A percentile compares a stretch with the other conserved stretches of the same genome.
These are phyloP conservation scores for Isoetes taiwanensis DNA, from an alignment of 75 land plant species.

Conservation along the genomic window DNA sequence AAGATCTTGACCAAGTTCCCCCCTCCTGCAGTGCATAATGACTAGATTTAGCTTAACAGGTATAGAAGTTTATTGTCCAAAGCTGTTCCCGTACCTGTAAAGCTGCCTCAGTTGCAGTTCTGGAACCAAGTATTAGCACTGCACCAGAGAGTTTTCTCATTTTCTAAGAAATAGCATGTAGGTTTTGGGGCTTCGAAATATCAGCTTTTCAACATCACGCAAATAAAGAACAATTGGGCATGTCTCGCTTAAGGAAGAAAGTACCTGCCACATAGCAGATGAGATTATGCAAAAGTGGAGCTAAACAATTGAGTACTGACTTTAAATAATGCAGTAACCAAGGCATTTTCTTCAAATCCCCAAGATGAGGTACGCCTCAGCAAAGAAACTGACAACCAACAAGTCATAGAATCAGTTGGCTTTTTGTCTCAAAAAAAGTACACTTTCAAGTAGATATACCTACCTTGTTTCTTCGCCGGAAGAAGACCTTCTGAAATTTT, in stretches of 20 bases:
- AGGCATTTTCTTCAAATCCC: constrained; percentile 65
- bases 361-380: constrained; percentile 39
- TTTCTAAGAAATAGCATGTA: constrained; percentile 45
- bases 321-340: constrained; percentile 64
- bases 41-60: background rate
- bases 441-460: too few species aligned
- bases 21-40: background rate
- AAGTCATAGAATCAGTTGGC: too few species aligned
- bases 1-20: constrained; percentile 32
- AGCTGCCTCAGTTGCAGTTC: constrained; percentile 19
- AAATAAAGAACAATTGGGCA: constrained; percentile 58
- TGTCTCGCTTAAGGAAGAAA: constrained; percentile 37
- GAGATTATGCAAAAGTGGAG: too few species aligned
- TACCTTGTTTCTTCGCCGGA: too few species aligned
- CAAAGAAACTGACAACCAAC: background rate
- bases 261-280: constrained; percentile 47
- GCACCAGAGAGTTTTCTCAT: constrained; percentile 54
- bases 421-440: too few species aligned
- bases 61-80: too few species aligned
- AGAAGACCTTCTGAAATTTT: too few species aligned
- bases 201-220: constrained; percentile 61
- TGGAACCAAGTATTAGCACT: constrained; percentile 59
- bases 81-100: constrained; percentile 10
- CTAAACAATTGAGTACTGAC: too few species aligned
- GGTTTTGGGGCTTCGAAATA: constrained; percentile 40